Evolutionary conservation across 306 rosid genomes (phyloP).

Genomic region (Prunus kanzakura): DNA sequence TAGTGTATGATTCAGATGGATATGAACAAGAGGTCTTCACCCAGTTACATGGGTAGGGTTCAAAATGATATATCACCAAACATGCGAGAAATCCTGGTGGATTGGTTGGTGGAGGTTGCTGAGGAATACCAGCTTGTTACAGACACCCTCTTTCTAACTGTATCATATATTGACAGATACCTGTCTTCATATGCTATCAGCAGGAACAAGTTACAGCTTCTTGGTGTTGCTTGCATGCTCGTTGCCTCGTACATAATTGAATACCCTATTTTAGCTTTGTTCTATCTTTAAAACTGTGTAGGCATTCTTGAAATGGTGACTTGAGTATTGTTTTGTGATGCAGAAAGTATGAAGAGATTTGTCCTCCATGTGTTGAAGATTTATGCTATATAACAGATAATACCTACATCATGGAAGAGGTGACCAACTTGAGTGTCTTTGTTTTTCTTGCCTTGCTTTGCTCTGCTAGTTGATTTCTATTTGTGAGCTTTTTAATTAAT

Average conservation of each 20-base stretch:
- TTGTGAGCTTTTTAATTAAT: not conserved
- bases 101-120: slow-evolving; percentile 46
- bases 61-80: slow-evolving; percentile 16
- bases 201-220: slow-evolving; percentile 38
- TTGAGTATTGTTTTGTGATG: slow-evolving; percentile 14
- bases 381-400: slow-evolving; percentile 52
- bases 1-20: slow-evolving; percentile 31
- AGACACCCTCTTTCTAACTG: slow-evolving; percentile 41
- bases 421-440: slow-evolving; percentile 4
- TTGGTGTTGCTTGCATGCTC: slow-evolving; percentile 45
- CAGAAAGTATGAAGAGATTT: slow-evolving; percentile 46
- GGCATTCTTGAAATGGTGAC: not conserved
- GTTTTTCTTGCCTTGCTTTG: not conserved
- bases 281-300: not conserved
- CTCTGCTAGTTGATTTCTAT: not conserved
- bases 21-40: slow-evolving; percentile 23
- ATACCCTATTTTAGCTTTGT: not conserved
- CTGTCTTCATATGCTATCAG: slow-evolving; percentile 29
- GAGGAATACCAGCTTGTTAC: slow-evolving; percentile 39
- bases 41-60: slow-evolving; percentile 14
- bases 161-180: slow-evolving; percentile 39
- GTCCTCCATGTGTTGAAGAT: slow-evolving; percentile 34
- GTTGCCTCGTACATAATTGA: slow-evolving; percentile 35
- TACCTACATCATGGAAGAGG: slow-evolving; percentile 37
- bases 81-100: slow-evolving; percentile 41